phyloP scores from a whole-genome alignment of 352 stramenopile species.

The Aphanomyces stellatus region DNA sequence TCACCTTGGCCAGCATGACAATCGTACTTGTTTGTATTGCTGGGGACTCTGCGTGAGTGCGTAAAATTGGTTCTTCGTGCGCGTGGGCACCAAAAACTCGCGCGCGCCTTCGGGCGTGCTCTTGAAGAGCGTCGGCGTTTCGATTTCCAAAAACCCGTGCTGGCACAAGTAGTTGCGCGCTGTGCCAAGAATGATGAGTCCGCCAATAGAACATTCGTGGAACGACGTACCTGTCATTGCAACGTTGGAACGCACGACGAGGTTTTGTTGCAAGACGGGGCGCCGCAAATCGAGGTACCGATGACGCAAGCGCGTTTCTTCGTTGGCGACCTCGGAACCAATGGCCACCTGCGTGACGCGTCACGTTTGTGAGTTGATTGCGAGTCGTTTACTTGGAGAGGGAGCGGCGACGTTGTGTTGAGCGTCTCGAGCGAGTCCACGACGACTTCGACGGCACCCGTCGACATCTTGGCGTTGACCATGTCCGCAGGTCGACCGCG shows the following conservation, averaged over 20 bases:
- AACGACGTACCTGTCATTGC: slow-evolving; percentile 28
- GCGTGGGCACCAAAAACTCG: slow-evolving; percentile 80
- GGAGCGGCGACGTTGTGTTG: slow-evolving; percentile 47
- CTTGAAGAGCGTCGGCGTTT: slow-evolving; percentile 85
- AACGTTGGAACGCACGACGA: slow-evolving; percentile 63
- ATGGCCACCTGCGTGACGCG: slow-evolving; percentile 30
- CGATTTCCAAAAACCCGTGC: slow-evolving; percentile 71
- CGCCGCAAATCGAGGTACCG: slow-evolving; percentile 78
- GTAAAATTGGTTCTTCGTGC: slow-evolving; percentile 65
- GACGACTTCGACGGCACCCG: slow-evolving; percentile 62
- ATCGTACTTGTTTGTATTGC: slow-evolving; percentile 79
- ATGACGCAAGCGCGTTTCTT: slow-evolving; percentile 67
- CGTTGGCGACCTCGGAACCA: slow-evolving; percentile 46
- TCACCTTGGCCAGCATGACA: not conserved
- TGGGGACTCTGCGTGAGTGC: slow-evolving; percentile 85
- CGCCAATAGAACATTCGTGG: not conserved
- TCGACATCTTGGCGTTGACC: slow-evolving; percentile 61
- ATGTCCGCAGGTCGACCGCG: slow-evolving; percentile 48
- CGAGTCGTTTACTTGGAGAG: slow-evolving; percentile 36
- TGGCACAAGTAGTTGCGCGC: slow-evolving; percentile 66
- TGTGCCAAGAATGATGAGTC: not conserved
- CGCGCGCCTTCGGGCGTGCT: slow-evolving; percentile 77
- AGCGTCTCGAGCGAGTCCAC: slow-evolving; percentile 51
- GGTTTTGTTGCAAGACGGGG: slow-evolving; percentile 63
- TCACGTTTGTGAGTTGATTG: not conserved